These are phyloP conservation scores for Rosa multiflora DNA, from an alignment of 306 rosid species.

Conservation along the genomic window DNA sequence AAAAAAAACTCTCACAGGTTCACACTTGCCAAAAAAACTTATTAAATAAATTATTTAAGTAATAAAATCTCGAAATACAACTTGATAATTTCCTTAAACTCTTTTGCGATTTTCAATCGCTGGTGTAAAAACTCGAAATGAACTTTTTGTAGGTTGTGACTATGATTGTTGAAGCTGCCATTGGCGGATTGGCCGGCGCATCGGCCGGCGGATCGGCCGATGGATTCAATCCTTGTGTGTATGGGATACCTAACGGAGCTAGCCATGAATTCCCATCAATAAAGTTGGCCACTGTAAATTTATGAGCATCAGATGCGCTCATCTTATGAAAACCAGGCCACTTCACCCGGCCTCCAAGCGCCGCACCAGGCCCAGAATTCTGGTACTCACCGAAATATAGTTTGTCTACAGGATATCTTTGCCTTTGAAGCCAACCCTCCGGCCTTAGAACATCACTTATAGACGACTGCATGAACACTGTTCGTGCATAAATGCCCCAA, in stretches of 20 bases:
- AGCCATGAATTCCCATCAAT: slow-evolving; percentile 18
- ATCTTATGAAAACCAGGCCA: slow-evolving; percentile 19
- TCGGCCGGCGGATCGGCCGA: not conserved
- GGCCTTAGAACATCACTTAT: not conserved
- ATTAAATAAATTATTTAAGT: too few species aligned
- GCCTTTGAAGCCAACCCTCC: not conserved
- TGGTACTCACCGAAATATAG: slow-evolving; percentile 9
- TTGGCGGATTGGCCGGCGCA: too few species aligned
- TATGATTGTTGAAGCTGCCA: too few species aligned
- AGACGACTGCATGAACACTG: slow-evolving; percentile 18
- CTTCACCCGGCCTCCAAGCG: not conserved
- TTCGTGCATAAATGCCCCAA: slow-evolving; percentile 16
- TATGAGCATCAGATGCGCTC: not conserved
- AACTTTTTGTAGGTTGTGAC: too few species aligned
- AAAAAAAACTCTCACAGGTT: too few species aligned
- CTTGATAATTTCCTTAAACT: too few species aligned
- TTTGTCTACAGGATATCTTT: not conserved
- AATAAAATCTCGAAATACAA: too few species aligned
- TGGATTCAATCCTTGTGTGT: not conserved
- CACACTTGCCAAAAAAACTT: too few species aligned
- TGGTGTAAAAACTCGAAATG: too few species aligned
- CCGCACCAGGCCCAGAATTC: not conserved
- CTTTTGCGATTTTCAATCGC: too few species aligned
- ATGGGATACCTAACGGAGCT: slow-evolving; percentile 5
- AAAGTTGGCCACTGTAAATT: slow-evolving; percentile 13